A percentile compares a stretch with the other conserved stretches of the same genome.
These are phyloP conservation scores for Rhodomyrtus tomentosa DNA, from an alignment of 345 rosid species.

Conservation along the genomic window DNA sequence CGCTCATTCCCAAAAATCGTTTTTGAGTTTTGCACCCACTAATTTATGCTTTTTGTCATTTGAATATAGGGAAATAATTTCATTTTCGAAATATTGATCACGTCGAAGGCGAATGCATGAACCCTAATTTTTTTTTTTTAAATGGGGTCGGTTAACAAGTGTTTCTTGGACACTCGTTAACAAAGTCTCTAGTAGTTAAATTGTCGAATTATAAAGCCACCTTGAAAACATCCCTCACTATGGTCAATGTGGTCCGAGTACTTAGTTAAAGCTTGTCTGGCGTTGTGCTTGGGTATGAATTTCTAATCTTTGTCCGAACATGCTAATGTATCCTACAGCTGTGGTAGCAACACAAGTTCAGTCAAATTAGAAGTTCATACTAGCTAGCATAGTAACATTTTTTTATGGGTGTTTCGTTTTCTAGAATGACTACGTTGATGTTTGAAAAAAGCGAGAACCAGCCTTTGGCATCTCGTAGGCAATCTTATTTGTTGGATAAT, in stretches of 20 bases:
- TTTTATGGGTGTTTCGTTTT: neutral
- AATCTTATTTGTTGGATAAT: neutral
- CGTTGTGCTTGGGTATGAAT: neutral
- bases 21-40: neutral
- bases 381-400: no score
- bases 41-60: neutral
- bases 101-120: neutral
- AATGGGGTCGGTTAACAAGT: neutral
- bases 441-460: neutral
- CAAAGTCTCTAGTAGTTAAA: neutral
- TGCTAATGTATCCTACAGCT: neutral
- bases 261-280: neutral
- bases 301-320: neutral
- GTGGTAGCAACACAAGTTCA: neutral
- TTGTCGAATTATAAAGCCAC: neutral
- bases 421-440: neutral
- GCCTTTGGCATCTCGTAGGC: neutral
- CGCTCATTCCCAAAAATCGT: neutral
- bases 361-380: neutral
- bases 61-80: neutral
- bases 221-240: neutral
- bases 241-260: neutral
- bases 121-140: neutral
- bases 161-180: neutral
- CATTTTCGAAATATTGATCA: neutral